A percentile compares a stretch with the other conserved stretches of the same genome.
Evolutionary conservation across 495 filamentous ascomycete genomes (phyloP).

Genomic region (Lepraria neglecta): DNA sequence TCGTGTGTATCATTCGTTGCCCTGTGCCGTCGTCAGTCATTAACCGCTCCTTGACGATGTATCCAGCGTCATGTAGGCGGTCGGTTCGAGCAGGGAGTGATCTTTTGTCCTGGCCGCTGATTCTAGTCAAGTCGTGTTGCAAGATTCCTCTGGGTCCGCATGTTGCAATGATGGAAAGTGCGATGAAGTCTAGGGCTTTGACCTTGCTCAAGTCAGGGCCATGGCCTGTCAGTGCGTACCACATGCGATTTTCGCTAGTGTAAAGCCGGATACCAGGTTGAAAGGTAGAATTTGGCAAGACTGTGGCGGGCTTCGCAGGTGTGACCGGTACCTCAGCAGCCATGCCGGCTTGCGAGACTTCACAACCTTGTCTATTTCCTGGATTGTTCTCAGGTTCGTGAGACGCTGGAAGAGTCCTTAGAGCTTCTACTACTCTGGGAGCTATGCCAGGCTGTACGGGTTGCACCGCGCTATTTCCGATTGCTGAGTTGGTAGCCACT

Average conservation of each 20-base stretch:
- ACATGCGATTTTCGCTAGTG: slow-evolving; percentile 58
- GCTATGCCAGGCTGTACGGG: not conserved
- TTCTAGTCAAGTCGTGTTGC: slow-evolving; percentile 67
- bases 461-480: not conserved
- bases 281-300: not conserved
- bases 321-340: not conserved
- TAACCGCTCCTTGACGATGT: slow-evolving; percentile 73
- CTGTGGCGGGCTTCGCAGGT: not conserved
- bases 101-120: slow-evolving; percentile 81
- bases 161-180: slow-evolving; percentile 75
- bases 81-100: slow-evolving; percentile 81
- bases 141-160: slow-evolving; percentile 62
- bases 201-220: slow-evolving; percentile 64
- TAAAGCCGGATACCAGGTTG: slow-evolving; percentile 42
- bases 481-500: not conserved
- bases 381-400: not conserved
- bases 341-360: not conserved
- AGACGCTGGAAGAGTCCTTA: too few relatives aligned
- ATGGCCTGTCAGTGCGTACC: slow-evolving; percentile 77
- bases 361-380: not conserved
- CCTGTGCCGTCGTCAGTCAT: slow-evolving; percentile 59
- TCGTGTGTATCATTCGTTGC: slow-evolving; percentile 43
- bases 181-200: slow-evolving; percentile 60
- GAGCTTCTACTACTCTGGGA: not conserved
- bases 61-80: slow-evolving; percentile 64